Percentiles rank a stretch among this genome's conserved stretches.
Evolutionary conservation across 257 asterid species (phyloP).

Genomic region (Nicotiana attenuata): DNA sequence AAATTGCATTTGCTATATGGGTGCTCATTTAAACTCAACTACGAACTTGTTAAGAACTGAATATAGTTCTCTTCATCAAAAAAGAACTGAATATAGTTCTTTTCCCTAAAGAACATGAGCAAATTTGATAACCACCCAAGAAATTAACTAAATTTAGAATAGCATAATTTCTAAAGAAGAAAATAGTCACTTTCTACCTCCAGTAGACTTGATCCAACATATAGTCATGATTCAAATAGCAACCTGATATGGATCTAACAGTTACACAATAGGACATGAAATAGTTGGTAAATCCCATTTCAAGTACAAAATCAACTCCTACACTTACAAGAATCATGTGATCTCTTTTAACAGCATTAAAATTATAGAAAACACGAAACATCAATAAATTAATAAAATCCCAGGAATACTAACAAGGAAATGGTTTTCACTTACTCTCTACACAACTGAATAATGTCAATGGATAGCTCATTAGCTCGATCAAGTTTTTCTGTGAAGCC

Average conservation of each 20-base stretch:
- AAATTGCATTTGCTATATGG: background rate
- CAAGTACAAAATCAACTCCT: conserved; percentile 2
- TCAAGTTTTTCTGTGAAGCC: conserved; percentile 64
- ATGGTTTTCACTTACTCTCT: conserved; percentile 61
- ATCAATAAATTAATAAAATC: background rate
- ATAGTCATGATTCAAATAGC: background rate
- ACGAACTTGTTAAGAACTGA: background rate
- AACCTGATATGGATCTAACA: background rate
- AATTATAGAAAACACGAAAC: background rate
- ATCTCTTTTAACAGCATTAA: background rate
- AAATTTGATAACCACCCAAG: background rate
- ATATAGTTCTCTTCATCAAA: background rate
- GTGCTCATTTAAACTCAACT: background rate
- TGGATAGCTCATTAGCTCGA: conserved; percentile 57
- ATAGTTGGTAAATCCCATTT: conserved; percentile 5
- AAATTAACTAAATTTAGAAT: background rate
- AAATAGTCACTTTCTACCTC: background rate
- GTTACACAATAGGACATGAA: background rate
- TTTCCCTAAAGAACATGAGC: background rate
- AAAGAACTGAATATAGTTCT: background rate
- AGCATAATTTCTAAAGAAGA: background rate
- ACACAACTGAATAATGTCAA: conserved; percentile 70
- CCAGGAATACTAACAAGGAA: background rate
- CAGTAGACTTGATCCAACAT: background rate
- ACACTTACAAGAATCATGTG: background rate